Base-by-base conservation (phyloP, 768 basidiomycete species). In the Leccinellum rugosiceps region DNA sequence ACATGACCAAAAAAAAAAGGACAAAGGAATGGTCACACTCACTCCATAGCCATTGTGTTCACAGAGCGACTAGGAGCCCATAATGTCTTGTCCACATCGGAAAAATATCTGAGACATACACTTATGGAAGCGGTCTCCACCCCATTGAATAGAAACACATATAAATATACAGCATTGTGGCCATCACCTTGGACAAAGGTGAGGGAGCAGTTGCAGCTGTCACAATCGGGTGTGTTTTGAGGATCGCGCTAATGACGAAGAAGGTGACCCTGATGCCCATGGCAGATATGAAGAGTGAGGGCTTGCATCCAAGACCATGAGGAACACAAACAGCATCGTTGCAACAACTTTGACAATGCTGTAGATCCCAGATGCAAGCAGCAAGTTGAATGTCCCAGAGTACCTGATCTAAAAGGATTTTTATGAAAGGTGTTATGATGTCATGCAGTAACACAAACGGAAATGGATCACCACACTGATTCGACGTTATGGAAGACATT, bases 91-190 rank as follows among this genome's bases (percentile, higher is more conserved):
- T 92, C 43, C 90, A 77, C 15, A 89, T 94, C 7, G 88, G 87
- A 81, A 94, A 94, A 63, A 94, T 92, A 68, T 94, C 92, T 5
- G 89, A 78, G 44, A 86, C 87, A 62, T 86, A 88, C 21, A 89
- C 82, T 76, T 73, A 80, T 14, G 80, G 87, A 13, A 79, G 70
- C 17, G 84, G 84, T 19, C 90, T 91, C 86, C 89, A 91, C 38
- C 89, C 90, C 83, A 92, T 87, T 3, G 86, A 88, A 71, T 93
- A 94, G 72, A 92, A 92, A 69, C 86, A 87, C 45, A 92, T 89
- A 64, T 90, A 94, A 54, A 94, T 82, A 68, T 94, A 94, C 30
- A 94, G 72, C 83, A 92, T 83, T 2, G 84, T 89, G 4, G 92
- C 91, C 92, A 93, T 94, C 1, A 80, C 92, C 68, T 87, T 84